These are phyloP conservation scores for Botrytis elliptica DNA, from an alignment of 2,329 filamentous ascomycete species.

Conservation along the genomic window DNA sequence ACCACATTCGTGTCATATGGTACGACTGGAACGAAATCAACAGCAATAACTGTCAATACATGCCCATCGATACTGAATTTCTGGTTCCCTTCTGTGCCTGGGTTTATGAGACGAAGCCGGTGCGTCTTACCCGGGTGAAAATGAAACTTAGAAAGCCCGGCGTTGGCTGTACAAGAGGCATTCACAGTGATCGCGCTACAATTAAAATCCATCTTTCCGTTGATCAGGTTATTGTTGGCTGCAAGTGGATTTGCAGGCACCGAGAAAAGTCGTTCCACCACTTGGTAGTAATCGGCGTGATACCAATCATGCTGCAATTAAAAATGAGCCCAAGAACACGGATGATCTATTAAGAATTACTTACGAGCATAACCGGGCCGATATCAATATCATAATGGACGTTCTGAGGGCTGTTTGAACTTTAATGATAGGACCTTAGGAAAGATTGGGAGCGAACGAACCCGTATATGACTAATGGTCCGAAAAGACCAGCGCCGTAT, in stretches of 20 bases:
- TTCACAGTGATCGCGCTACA: slow-evolving; percentile 30
- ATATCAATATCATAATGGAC: background rate
- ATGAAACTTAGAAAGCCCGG: slow-evolving; percentile 30
- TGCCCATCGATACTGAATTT: slow-evolving; percentile 70
- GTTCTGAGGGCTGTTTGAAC: background rate
- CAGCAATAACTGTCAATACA: slow-evolving; percentile 62
- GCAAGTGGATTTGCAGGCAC: slow-evolving; percentile 40
- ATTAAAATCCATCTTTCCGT: slow-evolving; percentile 38
- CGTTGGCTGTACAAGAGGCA: slow-evolving; percentile 35
- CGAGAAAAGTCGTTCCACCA: slow-evolving; percentile 52
- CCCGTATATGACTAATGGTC: slow-evolving; percentile 60
- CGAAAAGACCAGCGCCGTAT: slow-evolving; percentile 55
- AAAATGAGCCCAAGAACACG: background rate
- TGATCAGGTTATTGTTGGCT: slow-evolving; percentile 41
- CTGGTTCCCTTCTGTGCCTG: slow-evolving; percentile 69
- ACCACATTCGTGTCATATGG: slow-evolving; percentile 56
- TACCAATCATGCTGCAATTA: background rate
- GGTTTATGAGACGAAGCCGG: slow-evolving; percentile 66
- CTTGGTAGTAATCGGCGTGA: background rate
- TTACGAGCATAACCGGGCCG: background rate
- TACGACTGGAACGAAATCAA: slow-evolving; percentile 62
- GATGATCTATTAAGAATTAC: background rate
- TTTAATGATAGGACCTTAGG: background rate
- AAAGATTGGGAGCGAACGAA: slow-evolving; percentile 49
- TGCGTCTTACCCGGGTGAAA: slow-evolving; percentile 57